Conservation (phyloP, 1,284 basidiomycete species). For the Apiotrichum veenhuisii region DNA sequence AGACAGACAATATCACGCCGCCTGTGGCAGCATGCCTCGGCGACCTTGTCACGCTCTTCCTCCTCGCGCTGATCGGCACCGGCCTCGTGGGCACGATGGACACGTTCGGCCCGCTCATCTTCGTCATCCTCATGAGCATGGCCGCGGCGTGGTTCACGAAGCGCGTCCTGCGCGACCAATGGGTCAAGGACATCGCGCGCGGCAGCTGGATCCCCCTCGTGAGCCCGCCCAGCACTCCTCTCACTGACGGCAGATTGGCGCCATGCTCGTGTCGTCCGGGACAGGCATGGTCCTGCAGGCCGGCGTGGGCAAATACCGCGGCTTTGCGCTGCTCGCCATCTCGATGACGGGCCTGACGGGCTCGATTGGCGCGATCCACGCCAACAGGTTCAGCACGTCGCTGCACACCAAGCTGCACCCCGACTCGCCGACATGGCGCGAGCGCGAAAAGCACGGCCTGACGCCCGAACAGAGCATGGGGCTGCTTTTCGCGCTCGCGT, state of each 20-base stretch:
- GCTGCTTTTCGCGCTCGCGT: slow-evolving; percentile 66
- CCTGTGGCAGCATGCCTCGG: slow-evolving; percentile 89
- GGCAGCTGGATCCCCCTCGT: slow-evolving; percentile 89
- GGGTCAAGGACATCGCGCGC: slow-evolving; percentile 58
- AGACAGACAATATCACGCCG: slow-evolving; percentile 85
- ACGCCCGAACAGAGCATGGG: slow-evolving; percentile 43
- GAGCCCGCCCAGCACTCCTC: slow-evolving; percentile 4
- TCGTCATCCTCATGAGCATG: slow-evolving; percentile 59
- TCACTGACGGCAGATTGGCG: slow-evolving; percentile 52
- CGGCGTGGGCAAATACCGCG: slow-evolving; percentile 80
- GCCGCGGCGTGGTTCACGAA: slow-evolving; percentile 54
- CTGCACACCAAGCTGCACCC: slow-evolving; percentile 41
- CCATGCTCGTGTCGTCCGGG: slow-evolving; percentile 86
- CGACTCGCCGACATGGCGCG: slow-evolving; percentile 2
- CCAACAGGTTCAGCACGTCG: slow-evolving; percentile 79
- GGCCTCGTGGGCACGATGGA: slow-evolving; percentile 63
- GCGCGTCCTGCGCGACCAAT: slow-evolving; percentile 54
- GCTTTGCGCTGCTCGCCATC: slow-evolving; percentile 81
- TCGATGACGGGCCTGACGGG: slow-evolving; percentile 86
- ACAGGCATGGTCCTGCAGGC: slow-evolving; percentile 87
- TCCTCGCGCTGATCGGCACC: slow-evolving; percentile 61
- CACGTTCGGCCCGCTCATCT: slow-evolving; percentile 60
- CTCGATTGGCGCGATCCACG: slow-evolving; percentile 83
- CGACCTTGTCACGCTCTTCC: slow-evolving; percentile 82
- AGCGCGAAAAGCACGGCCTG: slow-evolving; percentile 20